Evolutionary conservation across 1,284 basidiomycete species (phyloP), one percentile per base, ranked within the genome.

Genomic region (Papiliotrema fonsecae): DNA sequence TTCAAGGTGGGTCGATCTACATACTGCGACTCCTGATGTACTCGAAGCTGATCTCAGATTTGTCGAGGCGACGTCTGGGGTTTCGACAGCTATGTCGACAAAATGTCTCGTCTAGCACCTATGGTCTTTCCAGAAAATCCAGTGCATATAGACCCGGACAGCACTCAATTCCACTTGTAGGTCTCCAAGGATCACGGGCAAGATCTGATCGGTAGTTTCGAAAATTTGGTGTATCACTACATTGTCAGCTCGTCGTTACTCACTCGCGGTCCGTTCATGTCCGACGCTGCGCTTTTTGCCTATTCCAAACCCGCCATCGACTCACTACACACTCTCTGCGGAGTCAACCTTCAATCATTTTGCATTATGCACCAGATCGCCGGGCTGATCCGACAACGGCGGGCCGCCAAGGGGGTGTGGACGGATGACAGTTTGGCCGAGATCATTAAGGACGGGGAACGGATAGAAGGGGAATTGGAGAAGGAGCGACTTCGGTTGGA

Each of bases 21-120:
- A 13, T 28, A 9, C 10, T 19, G 4, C 21, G 9, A 24, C 11
- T 24, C 16, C 26, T 13, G 16, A 18, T 19, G 9, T 14, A 6
- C 26, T 38, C 9, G 26, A 26, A 22, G n/a, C 34, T 37, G 34
- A 25, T 22, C 18, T 18, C 34, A 68, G 65, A 65, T 63, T 18
- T 68, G 64, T 42, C 54, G 65, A 6, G 65, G 65, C 2, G 65
- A 68, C 40, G 61, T 68, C 5, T 66, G 62, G 59, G 65, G 62
- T 9, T 66, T 61, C 37, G 55, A 50, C n/a, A 49, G 42, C 19
- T 39, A 60, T 5, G 54, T 63, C 14, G 47, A 49, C 42, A 52
- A 60, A 39, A 51, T 63, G 28, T 50, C 48, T 0, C 42, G 28
- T 10, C 47, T 65, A 5, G 43, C 54, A 6, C 39, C 46, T 4